Evolutionary conservation across 352 stramenopile species (phyloP).

Genomic region (Aphanomyces euteiches): DNA sequence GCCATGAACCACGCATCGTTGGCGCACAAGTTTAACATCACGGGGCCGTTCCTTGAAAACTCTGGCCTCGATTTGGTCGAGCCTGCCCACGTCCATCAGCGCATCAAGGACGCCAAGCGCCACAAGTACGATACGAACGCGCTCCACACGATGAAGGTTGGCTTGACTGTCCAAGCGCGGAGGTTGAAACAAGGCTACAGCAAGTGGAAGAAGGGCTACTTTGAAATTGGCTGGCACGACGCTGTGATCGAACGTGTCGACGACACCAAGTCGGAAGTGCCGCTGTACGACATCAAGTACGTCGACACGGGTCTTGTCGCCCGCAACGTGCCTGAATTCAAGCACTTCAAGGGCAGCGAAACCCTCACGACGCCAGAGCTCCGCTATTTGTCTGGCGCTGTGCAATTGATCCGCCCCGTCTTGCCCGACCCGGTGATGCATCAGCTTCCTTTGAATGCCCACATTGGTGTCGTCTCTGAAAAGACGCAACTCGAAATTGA

Average conservation of each 20-base stretch:
- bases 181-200: slow-evolving; percentile 68
- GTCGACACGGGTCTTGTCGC: slow-evolving; percentile 76
- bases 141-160: slow-evolving; percentile 34
- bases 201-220: slow-evolving; percentile 85
- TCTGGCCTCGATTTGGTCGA: slow-evolving; percentile 89
- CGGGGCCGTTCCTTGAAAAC: slow-evolving; percentile 84
- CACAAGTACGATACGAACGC: slow-evolving; percentile 42
- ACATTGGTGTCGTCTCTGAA: slow-evolving; percentile 85
- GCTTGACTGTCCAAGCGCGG: slow-evolving; percentile 60
- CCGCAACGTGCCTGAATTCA: slow-evolving; percentile 68
- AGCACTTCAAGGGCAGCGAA: slow-evolving; percentile 71
- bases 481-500: slow-evolving; percentile 76
- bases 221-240: slow-evolving; percentile 66
- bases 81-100: slow-evolving; percentile 69
- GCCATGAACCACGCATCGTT: slow-evolving; percentile 95
- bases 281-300: slow-evolving; percentile 86
- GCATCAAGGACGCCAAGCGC: slow-evolving; percentile 52
- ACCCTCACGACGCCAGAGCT: slow-evolving; percentile 47
- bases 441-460: slow-evolving; percentile 72
- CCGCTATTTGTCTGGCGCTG: slow-evolving; percentile 70
- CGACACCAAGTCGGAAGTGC: slow-evolving; percentile 53
- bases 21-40: slow-evolving; percentile 90
- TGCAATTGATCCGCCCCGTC: slow-evolving; percentile 70
- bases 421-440: slow-evolving; percentile 86
- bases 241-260: slow-evolving; percentile 65